These are phyloP conservation scores for Clausena lansium DNA, from an alignment of 345 rosid species.

Conservation along the genomic window DNA sequence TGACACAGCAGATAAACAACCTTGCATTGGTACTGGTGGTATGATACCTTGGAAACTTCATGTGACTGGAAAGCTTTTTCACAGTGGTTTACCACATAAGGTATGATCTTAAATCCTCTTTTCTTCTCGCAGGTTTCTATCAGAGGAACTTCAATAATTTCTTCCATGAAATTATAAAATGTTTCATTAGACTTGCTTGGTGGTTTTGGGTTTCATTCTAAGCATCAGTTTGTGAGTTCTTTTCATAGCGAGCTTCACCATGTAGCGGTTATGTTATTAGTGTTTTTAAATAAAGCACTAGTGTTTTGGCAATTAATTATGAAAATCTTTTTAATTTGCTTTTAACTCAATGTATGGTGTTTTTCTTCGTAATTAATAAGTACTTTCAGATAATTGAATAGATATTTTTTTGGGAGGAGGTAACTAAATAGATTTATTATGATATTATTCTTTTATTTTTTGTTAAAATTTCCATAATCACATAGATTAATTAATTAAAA, in stretches of 20 bases:
- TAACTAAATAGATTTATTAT: too few relatives aligned
- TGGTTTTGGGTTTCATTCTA: not conserved
- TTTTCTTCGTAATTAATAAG: too few relatives aligned
- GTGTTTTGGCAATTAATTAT: not conserved
- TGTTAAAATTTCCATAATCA: not conserved
- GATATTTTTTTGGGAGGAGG: too few relatives aligned
- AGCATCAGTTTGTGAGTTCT: not conserved
- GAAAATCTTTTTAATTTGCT: not conserved
- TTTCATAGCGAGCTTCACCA: not conserved
- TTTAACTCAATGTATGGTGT: not conserved
- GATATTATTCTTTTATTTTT: too few relatives aligned
- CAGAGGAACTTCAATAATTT: not conserved
- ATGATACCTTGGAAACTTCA: conserved; percentile 96
- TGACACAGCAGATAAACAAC: conserved; percentile 98
- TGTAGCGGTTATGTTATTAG: not conserved
- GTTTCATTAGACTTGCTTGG: not conserved
- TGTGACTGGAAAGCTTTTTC: conserved; percentile 89
- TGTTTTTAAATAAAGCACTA: not conserved
- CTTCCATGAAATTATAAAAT: not conserved
- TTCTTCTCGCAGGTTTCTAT: not conserved
- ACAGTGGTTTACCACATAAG: conserved; percentile 95
- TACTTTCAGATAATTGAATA: too few relatives aligned
- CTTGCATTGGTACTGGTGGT: conserved; percentile 99
- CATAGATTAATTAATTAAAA: too few relatives aligned
- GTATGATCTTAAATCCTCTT: conserved; percentile 29